Conservation (phyloP, 2,329 filamentous ascomycete species). For the Penicillium sp. region DNA sequence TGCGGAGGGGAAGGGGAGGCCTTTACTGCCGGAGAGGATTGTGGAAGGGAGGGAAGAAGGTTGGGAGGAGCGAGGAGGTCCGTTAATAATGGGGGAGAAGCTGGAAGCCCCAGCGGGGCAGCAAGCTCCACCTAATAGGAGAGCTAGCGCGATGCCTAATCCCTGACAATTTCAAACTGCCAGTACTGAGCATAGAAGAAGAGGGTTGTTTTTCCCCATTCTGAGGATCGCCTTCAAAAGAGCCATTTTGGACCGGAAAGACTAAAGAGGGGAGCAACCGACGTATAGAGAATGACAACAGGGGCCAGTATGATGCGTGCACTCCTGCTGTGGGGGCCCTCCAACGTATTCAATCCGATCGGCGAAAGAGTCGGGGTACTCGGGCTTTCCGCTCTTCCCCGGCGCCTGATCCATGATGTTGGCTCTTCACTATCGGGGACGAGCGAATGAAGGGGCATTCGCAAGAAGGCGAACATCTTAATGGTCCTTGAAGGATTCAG, state of each 20-base stretch:
- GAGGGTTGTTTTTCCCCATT: slow-evolving; percentile 7
- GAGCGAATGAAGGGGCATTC: background rate
- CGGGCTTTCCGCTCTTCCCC: background rate
- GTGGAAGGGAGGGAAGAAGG: slow-evolving; percentile 8
- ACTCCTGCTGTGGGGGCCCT: slow-evolving; percentile 12
- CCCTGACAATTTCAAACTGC: slow-evolving; percentile 18
- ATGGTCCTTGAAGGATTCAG: slow-evolving; percentile 5
- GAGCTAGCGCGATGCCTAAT: slow-evolving; percentile 23
- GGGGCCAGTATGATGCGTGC: slow-evolving; percentile 14
- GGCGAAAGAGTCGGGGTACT: slow-evolving; percentile 3
- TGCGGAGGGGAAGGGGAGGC: background rate
- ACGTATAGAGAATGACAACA: background rate
- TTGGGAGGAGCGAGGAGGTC: slow-evolving; percentile 9
- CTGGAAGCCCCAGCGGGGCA: slow-evolving; percentile 23
- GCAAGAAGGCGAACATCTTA: background rate
- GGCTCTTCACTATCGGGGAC: background rate
- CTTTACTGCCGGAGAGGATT: slow-evolving; percentile 1
- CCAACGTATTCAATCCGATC: slow-evolving; percentile 9
- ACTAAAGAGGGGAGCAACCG: background rate
- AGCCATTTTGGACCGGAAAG: slow-evolving; percentile 2
- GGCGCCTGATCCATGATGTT: background rate
- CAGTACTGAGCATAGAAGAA: background rate
- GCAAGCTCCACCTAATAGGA: slow-evolving; percentile 17
- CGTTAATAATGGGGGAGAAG: slow-evolving; percentile 12
- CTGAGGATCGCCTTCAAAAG: slow-evolving; percentile 6